These are phyloP conservation scores for Dipteronia dyeriana DNA, from an alignment of 345 rosid genomes.

Conservation along the genomic window DNA sequence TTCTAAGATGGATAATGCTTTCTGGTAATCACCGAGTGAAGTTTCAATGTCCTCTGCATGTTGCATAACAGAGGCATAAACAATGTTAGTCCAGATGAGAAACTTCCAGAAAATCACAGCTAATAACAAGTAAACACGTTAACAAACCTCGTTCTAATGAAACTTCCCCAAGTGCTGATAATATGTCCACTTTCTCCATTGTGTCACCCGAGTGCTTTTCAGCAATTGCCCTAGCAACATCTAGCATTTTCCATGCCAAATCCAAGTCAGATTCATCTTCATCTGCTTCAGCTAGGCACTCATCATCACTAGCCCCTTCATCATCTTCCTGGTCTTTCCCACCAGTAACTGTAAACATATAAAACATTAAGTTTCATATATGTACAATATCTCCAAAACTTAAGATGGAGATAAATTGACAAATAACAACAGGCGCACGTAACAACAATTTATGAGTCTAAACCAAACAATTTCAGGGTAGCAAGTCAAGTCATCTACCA, in stretches of 20 bases:
- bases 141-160: constrained; percentile 85
- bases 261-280: constrained; percentile 95
- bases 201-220: constrained; percentile 65
- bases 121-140: constrained; percentile 12
- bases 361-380: constrained; percentile 1
- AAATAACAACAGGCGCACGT: neutral
- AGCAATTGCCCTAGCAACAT: constrained; percentile 84
- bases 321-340: constrained; percentile 54
- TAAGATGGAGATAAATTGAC: neutral
- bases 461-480: neutral
- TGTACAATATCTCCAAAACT: neutral
- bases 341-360: constrained; percentile 38
- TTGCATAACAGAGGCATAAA: constrained; percentile 11
- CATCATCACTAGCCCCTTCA: constrained; percentile 55
- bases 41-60: constrained; percentile 90
- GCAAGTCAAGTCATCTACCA: neutral
- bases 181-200: constrained; percentile 81
- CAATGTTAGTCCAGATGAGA: neutral
- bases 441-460: neutral
- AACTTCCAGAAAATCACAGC: neutral
- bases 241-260: constrained; percentile 96
- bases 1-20: constrained; percentile 69
- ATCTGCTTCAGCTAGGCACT: constrained; percentile 66
- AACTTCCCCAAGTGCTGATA: constrained; percentile 81
- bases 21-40: constrained; percentile 79